These are phyloP conservation scores for Caulochytrium protostelioides DNA, from an alignment of 371 early-diverging fungal species.

Conservation along the genomic window DNA sequence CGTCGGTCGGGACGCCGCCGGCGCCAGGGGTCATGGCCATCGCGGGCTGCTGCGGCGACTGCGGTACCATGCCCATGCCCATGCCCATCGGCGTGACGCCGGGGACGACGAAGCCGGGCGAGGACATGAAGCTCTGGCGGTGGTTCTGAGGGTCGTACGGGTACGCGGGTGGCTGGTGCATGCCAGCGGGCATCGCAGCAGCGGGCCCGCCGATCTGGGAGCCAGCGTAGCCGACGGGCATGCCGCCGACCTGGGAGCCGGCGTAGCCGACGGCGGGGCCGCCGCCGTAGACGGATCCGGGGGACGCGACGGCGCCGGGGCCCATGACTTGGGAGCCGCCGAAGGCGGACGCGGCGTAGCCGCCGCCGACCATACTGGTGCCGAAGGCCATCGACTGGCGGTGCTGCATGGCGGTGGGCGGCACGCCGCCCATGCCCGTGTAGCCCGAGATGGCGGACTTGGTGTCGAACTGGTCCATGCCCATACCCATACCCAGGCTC, in stretches of 20 bases:
- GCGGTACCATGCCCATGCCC: too few relatives aligned
- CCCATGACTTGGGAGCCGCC: background rate
- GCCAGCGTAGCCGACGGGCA: slow-evolving; percentile 4
- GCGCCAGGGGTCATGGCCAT: background rate
- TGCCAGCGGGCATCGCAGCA: background rate
- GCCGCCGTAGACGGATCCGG: slow-evolving; percentile 10
- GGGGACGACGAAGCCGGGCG: too few relatives aligned
- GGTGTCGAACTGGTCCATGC: background rate
- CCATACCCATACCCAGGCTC: slow-evolving; percentile 33
- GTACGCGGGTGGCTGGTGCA: too few relatives aligned
- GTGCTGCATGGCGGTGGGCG: too few relatives aligned
- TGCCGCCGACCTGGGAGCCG: slow-evolving; percentile 6
- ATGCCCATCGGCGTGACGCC: too few relatives aligned
- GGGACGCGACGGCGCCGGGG: slow-evolving; percentile 2
- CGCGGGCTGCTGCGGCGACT: too few relatives aligned
- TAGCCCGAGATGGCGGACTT: background rate
- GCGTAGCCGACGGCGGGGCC: background rate
- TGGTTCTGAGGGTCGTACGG: too few relatives aligned
- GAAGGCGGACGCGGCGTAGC: background rate
- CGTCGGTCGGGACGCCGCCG: slow-evolving; percentile 47
- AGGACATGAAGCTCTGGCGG: too few relatives aligned
- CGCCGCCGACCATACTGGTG: too few relatives aligned
- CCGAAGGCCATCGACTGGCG: too few relatives aligned
- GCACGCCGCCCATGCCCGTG: too few relatives aligned
- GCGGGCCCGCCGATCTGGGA: slow-evolving; percentile 1